Evolutionary conservation across 805 yeast genomes (phyloP).

Genomic region (Suhomyces pyralidae): DNA sequence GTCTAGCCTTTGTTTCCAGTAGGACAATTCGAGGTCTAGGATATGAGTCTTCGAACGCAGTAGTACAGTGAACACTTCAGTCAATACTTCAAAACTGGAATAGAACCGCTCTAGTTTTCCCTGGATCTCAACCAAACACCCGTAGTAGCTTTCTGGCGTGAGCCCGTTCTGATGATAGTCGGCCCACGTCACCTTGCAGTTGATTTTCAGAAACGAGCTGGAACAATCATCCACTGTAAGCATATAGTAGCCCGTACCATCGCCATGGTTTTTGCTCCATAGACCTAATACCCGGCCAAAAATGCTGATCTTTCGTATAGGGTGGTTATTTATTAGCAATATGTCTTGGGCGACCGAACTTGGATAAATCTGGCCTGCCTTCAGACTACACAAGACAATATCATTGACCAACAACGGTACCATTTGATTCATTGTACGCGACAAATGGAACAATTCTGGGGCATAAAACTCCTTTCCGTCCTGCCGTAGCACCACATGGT

Average conservation of each 20-base stretch:
- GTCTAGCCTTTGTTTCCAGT: constrained; percentile 27
- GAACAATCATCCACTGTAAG: constrained; percentile 36
- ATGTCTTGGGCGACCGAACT: constrained; percentile 1
- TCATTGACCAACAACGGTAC: constrained; percentile 32
- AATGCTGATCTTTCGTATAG: constrained; percentile 23
- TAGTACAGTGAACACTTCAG: too few species aligned
- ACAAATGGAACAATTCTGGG: constrained; percentile 33
- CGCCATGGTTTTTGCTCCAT: constrained; percentile 7
- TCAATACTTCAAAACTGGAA: not conserved
- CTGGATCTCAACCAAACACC: constrained; percentile 22
- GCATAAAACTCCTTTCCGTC: constrained; percentile 25
- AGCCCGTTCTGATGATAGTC: constrained; percentile 14
- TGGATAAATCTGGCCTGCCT: constrained; percentile 1
- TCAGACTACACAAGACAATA: constrained; percentile 12
- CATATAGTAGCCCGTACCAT: constrained; percentile 5
- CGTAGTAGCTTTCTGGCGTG: constrained; percentile 16
- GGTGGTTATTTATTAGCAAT: constrained; percentile 31
- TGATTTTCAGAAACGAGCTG: constrained; percentile 25
- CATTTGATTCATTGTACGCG: constrained; percentile 20
- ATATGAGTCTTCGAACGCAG: not conserved
- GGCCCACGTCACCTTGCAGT: constrained; percentile 16
- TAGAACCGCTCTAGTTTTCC: constrained; percentile 13
- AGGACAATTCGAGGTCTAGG: constrained; percentile 18
- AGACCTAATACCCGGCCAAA: constrained; percentile 25
- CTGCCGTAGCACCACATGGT: constrained; percentile 30